Conservation (phyloP, 495 filamentous ascomycete genomes). For the Tuber indicum region DNA sequence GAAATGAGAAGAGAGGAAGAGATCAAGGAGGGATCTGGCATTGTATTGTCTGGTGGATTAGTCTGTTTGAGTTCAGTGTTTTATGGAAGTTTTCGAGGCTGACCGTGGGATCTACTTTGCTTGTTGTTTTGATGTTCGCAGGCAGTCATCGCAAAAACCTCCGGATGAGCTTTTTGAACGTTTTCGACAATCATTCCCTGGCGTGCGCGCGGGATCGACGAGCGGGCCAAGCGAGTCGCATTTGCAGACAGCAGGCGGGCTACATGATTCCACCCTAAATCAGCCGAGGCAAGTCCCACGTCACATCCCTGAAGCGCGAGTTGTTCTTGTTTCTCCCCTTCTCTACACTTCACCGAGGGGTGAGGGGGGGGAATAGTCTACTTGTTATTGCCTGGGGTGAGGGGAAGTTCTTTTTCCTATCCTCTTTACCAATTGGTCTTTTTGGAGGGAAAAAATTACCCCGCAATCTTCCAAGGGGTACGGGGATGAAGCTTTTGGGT, state of each 20-base stretch:
- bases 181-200: conserved; percentile 41
- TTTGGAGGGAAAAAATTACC: conserved; percentile 11
- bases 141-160: conserved; percentile 42
- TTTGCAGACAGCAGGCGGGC: conserved; percentile 22
- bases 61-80: conserved; percentile 8
- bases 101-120: conserved; percentile 6
- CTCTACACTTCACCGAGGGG: conserved; percentile 22
- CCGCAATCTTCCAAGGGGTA: conserved; percentile 12
- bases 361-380: conserved; percentile 11
- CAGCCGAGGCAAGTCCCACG: conserved; percentile 39
- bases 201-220: conserved; percentile 33
- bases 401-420: conserved; percentile 8
- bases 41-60: not conserved
- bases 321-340: conserved; percentile 22
- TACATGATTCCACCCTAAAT: conserved; percentile 28
- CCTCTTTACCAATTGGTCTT: conserved; percentile 9
- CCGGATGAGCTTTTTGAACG: conserved; percentile 42
- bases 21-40: not conserved
- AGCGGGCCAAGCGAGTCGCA: conserved; percentile 29
- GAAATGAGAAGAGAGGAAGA: not conserved
- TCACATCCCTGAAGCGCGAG: conserved; percentile 3
- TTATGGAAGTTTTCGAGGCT: conserved; percentile 18
- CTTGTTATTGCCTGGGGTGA: conserved; percentile 8
- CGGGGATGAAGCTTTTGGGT: conserved; percentile 13
- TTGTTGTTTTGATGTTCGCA: conserved; percentile 17